phyloP scores from a whole-genome alignment of 2,329 filamentous ascomycete species.

The Diaporthe helianthi region DNA sequence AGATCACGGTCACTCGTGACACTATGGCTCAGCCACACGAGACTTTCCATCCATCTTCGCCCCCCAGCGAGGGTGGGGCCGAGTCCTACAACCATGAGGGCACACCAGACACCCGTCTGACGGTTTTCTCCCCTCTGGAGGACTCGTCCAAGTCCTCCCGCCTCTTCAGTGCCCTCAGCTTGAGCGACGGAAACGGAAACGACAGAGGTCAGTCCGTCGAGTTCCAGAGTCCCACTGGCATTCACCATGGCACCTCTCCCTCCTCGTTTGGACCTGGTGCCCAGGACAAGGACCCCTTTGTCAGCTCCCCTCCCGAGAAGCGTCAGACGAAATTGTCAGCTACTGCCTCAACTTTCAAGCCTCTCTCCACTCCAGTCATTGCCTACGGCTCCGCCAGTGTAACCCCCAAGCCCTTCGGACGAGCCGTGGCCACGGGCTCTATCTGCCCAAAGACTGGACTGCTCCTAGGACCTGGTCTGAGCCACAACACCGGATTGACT shows the following conservation, averaged over 20 bases:
- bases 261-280: constrained; percentile 39
- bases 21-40: constrained; percentile 53
- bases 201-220: constrained; percentile 39
- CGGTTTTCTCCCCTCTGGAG: constrained; percentile 69
- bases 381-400: constrained; percentile 36
- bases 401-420: constrained; percentile 24
- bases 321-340: constrained; percentile 64
- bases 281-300: constrained; percentile 61
- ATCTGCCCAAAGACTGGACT: constrained; percentile 38
- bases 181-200: constrained; percentile 40
- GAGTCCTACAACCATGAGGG: constrained; percentile 62
- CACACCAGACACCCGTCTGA: constrained; percentile 70
- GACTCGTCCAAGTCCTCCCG: constrained; percentile 53
- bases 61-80: constrained; percentile 59
- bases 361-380: constrained; percentile 46
- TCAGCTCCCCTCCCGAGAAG: constrained; percentile 47
- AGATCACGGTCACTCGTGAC: constrained; percentile 27
- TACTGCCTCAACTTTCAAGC: constrained; percentile 68
- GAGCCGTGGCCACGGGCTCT: constrained; percentile 29
- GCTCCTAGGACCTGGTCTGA: constrained; percentile 48
- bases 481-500: constrained; percentile 54
- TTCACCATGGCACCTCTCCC: constrained; percentile 29
- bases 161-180: constrained; percentile 44
- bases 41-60: constrained; percentile 54
- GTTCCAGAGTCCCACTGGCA: constrained; percentile 28